Base-by-base conservation (phyloP, 108 stramenopile genomes). In the Nitzschia inconspicua region DNA sequence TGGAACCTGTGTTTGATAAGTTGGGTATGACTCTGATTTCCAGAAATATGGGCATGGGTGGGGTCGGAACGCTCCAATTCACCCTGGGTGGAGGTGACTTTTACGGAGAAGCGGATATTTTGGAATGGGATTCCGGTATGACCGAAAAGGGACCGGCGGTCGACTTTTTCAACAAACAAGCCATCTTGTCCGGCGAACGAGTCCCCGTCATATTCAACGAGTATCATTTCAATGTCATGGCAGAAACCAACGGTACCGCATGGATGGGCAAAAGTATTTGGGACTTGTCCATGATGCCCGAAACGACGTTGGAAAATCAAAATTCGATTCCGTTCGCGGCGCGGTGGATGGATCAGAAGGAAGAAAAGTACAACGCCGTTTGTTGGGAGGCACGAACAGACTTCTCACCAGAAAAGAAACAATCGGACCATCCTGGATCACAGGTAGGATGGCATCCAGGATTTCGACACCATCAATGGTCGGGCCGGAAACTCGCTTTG, bases 51-150 rank as follows among this genome's bases (percentile, higher is more conserved):
- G 86, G 70, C 3, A 56, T 73, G 71, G 73, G 71, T 39, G 78
- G 83, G n/a, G 32, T 91, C 25, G 82, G 82, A 8, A 83, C 77
- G 29, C 35, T 77, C 14, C 82, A 68, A n/a, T 63, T 65, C 42
- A 34, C 68, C 2, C 27, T 91, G 37, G 89, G 76, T 14, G 64
- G 72, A 40, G 61, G 55, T 1, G 67, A 66, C n/a, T 72, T 91
- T 34, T 87, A 84, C 58, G 89, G 89, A 1, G 64, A 65, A 5
- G 63, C 72, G 14, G 90, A 88, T 50, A 59, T 88, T 63, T 53
- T 91, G 13, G 41, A 83, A 30, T 91, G 86, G 86, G 86, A 91
- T 52, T 77, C 83, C 32, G 75, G 78, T 20, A 66, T 80, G 69
- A 68, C 67, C 0, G 67, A 68, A 35, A 48, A 44, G 26, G 35